Evolutionary conservation across 257 asterid genomes (phyloP).

Genomic region (Jaltomata sinuosa): DNA sequence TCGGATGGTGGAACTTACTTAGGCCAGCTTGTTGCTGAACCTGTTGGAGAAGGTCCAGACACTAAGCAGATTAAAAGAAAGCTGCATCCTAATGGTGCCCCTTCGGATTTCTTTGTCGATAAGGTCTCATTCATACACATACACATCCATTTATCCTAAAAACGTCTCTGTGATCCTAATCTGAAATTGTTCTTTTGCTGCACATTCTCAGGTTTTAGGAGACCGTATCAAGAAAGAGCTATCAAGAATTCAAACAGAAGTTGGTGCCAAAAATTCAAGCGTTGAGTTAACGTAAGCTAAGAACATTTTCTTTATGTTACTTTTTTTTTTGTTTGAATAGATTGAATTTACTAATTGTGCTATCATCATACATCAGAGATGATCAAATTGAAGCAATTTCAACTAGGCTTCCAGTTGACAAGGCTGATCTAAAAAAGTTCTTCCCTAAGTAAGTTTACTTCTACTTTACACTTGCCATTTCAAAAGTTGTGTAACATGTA

Average conservation of each 20-base stretch:
- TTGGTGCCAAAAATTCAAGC: conserved; percentile 20
- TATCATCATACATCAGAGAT: conserved; percentile 26
- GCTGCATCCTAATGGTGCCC: conserved; percentile 54
- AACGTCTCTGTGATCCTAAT: not conserved
- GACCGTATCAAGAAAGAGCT: conserved; percentile 61
- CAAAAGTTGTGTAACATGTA: not conserved
- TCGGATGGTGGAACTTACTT: conserved; percentile 20
- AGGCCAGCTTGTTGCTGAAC: conserved; percentile 40
- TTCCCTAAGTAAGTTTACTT: conserved; percentile 49
- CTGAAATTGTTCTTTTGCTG: not conserved
- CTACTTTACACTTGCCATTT: not conserved
- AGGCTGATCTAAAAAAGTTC: conserved; percentile 44
- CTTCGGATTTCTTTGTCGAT: conserved; percentile 72
- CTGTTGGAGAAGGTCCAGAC: conserved; percentile 49
- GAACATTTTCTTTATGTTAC: not conserved
- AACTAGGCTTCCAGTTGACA: conserved; percentile 68
- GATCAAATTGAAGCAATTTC: conserved; percentile 76
- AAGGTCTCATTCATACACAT: conserved; percentile 30
- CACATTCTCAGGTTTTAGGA: conserved; percentile 46
- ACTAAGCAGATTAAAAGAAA: conserved; percentile 62
- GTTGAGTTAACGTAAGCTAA: conserved; percentile 43
- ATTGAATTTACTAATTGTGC: not conserved
- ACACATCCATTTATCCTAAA: not conserved
- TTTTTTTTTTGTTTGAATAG: not conserved
- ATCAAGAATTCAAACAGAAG: conserved; percentile 37